These are phyloP conservation scores for Pichia heedii DNA, from an alignment of 805 yeast genomes.

Conservation along the genomic window DNA sequence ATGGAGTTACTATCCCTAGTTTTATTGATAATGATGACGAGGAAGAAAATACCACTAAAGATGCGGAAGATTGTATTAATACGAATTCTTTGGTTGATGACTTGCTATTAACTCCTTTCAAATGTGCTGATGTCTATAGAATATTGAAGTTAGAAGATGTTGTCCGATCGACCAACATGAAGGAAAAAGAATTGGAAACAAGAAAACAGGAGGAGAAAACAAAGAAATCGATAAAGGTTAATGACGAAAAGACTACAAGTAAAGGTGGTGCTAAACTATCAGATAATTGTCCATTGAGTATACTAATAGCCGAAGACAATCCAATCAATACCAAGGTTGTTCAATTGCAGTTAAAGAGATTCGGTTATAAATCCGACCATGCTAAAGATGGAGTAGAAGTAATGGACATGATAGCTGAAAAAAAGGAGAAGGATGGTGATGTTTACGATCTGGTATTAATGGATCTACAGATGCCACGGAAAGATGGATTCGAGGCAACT, in stretches of 20 bases:
- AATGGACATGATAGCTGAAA: constrained; percentile 26
- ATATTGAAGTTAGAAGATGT: constrained; percentile 5
- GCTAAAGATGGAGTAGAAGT: constrained; percentile 44
- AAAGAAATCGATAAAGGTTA: no score
- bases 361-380: constrained; percentile 44
- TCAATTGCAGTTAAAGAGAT: constrained; percentile 35
- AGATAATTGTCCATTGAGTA: constrained; percentile 34
- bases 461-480: constrained; percentile 35
- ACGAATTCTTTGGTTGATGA: neutral
- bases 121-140: constrained; percentile 10
- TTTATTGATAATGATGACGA: neutral
- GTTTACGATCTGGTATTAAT: constrained; percentile 44
- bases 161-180: neutral
- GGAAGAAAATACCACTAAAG: neutral
- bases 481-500: constrained; percentile 47
- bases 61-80: neutral
- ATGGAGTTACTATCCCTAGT: constrained; percentile 4
- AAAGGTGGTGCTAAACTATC: constrained; percentile 15
- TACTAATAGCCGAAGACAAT: constrained; percentile 50
- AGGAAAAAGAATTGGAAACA: neutral
- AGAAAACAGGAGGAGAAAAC: neutral
- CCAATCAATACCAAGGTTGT: constrained; percentile 43
- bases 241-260: neutral
- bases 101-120: constrained; percentile 16
- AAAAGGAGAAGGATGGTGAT: constrained; percentile 19